Base-by-base conservation (phyloP, 129 eudicot species). In the Silybum marianum region DNA sequence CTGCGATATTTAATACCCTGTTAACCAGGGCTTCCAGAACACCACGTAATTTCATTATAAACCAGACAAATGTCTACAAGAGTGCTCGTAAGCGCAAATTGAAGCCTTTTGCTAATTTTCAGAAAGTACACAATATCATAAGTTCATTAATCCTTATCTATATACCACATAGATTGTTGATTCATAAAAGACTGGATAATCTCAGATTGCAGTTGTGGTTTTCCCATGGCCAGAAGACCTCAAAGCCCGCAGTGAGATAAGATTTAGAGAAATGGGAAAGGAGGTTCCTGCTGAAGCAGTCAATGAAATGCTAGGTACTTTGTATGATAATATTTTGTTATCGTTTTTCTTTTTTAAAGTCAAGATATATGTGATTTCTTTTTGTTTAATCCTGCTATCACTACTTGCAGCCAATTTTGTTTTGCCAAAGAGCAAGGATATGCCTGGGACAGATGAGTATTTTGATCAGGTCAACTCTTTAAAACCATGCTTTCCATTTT, bases 41-140 rank as follows among this genome's bases (percentile, higher is more conserved):
- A 69, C 91, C 92, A 34, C 87, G 97, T 63, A 92, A 90, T 71
- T 86, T 86, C 86, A 90, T 92, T 32, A 82, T 92, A 83, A 94
- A 90, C 80, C 97, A 92, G 79, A 90, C 92, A 68, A 90, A 92
- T 90, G 92, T 86, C 66, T 88, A 86, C 86, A 92, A 90, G 86
- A 88, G 72, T 81, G 92, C 92, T 6, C 92, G 97, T 18, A 92
- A 85, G 23, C 87, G 92, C 48, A 92, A 90, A 76, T 72, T 92
- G 81, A 86, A 88, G 86, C 94, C 97, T 39, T 92, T 92, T 83
- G 86, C 85, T n/a, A 14, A 75, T 80, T 92, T 32, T 75, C 84
- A 71, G 18, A 92, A 90, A 94, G 92, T 92, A 80, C 24, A 66
- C 32, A 48, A 7, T n/a, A n/a, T n/a, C 70, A 79, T 75, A 10